A percentile compares a stretch with the other conserved stretches of the same genome.
These are phyloP conservation scores for Entophlyctis helioformis DNA, from an alignment of 192 early-diverging fungal genomes.

Conservation along the genomic window DNA sequence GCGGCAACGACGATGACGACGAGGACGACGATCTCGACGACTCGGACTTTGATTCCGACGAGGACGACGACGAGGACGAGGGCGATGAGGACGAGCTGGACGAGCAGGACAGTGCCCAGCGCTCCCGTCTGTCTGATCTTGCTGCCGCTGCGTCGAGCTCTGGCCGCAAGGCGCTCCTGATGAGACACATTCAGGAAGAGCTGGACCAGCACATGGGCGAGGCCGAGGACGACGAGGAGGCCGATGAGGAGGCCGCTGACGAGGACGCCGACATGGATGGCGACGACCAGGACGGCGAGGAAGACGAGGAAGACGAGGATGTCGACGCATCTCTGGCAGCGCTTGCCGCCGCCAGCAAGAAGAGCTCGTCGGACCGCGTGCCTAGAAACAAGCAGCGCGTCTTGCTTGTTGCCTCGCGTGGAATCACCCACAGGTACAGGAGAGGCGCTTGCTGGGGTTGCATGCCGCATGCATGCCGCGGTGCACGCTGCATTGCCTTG, in stretches of 20 bases:
- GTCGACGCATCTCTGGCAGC: no score
- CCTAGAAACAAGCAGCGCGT: constrained; percentile 81
- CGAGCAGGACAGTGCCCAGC: no score
- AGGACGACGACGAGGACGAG: constrained; percentile 6
- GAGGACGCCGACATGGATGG: constrained; percentile 1
- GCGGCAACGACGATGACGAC: constrained; percentile 4
- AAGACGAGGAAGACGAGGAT: constrained; percentile 10
- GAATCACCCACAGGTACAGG: constrained; percentile 64
- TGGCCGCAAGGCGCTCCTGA: no score
- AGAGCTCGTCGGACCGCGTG: neutral
- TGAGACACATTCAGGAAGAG: neutral
- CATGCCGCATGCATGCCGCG: no score
- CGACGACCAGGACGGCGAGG: constrained; percentile 1
- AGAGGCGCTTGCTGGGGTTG: neutral
- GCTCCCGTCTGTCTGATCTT: no score
- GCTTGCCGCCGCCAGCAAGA: neutral
- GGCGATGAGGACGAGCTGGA: constrained; percentile 10
- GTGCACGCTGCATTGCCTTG: no score
- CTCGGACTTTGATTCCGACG: constrained; percentile 1
- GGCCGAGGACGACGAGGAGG: constrained; percentile 6
- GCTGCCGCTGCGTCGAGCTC: no score
- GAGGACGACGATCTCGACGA: constrained; percentile 4
- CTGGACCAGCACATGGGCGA: constrained; percentile 2
- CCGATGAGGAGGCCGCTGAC: constrained; percentile 11
- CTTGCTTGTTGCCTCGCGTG: constrained; percentile 76